A percentile compares a stretch with the other conserved stretches of the same genome.
phyloP scores from a whole-genome alignment of 495 filamentous ascomycete genomes.

The Parathielavia hyrcaniae region DNA sequence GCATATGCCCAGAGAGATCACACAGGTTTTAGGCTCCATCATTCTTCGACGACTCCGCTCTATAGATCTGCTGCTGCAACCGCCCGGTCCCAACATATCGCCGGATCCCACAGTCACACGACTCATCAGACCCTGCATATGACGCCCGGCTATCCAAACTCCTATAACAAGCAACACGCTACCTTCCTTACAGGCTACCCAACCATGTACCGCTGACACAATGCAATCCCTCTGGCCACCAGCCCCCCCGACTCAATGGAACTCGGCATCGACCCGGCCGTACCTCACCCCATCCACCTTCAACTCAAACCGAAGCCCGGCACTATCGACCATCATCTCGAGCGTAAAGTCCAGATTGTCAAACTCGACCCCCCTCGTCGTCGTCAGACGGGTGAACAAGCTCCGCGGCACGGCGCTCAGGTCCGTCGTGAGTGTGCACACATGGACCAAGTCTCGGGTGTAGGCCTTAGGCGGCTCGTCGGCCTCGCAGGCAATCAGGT shows the following conservation, averaged over 20 bases:
- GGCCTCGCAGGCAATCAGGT: slow-evolving; percentile 62
- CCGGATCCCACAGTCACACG: not conserved
- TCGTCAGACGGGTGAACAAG: slow-evolving; percentile 60
- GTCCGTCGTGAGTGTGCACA: slow-evolving; percentile 73
- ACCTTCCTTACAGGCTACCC: not conserved
- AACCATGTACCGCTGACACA: not conserved
- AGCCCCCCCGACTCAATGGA: slow-evolving; percentile 41
- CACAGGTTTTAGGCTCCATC: too few relatives aligned
- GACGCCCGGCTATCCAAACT: slow-evolving; percentile 2
- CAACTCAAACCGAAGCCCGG: slow-evolving; percentile 63
- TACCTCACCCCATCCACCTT: slow-evolving; percentile 68
- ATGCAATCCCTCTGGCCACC: not conserved
- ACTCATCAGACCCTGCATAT: not conserved
- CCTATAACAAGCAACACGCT: not conserved
- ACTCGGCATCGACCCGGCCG: slow-evolving; percentile 64
- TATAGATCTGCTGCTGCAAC: too few relatives aligned
- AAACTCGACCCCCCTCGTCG: slow-evolving; percentile 67
- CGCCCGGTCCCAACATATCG: too few relatives aligned
- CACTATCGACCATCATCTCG: slow-evolving; percentile 68
- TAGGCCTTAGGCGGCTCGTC: slow-evolving; percentile 57
- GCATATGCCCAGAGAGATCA: too few relatives aligned
- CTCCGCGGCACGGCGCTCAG: slow-evolving; percentile 60
- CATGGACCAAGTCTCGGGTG: slow-evolving; percentile 52
- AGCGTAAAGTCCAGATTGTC: slow-evolving; percentile 70
- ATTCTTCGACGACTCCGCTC: too few relatives aligned